These are phyloP conservation scores for Xerocomus spinulosus DNA, from an alignment of 768 basidiomycete species.

Conservation along the genomic window DNA sequence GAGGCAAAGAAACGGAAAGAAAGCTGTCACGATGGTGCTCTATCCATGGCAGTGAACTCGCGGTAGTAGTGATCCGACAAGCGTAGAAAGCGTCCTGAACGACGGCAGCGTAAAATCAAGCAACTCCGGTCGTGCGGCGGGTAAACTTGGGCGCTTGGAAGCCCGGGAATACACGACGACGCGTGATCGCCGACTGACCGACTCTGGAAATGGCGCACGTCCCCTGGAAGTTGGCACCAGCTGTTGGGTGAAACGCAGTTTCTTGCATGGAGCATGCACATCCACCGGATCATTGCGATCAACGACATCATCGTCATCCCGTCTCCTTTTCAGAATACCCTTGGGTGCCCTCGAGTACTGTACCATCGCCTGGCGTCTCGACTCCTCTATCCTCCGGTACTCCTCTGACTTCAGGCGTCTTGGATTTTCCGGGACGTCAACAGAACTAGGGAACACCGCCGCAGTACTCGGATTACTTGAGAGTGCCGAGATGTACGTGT, in stretches of 20 bases:
- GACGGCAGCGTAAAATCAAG: constrained; percentile 32
- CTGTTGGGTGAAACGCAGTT: constrained; percentile 19
- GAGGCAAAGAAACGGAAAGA: background rate
- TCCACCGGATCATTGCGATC: constrained; percentile 3
- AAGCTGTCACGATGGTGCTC: background rate
- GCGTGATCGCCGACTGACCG: constrained; percentile 17
- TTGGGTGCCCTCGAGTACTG: constrained; percentile 21
- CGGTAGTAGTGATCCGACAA: constrained; percentile 30
- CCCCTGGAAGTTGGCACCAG: constrained; percentile 2
- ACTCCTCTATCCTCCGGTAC: constrained; percentile 22
- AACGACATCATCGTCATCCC: constrained; percentile 17
- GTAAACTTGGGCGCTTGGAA: constrained; percentile 9
- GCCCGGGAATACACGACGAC: constrained; percentile 10
- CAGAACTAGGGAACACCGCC: constrained; percentile 12
- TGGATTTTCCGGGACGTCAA: constrained; percentile 16
- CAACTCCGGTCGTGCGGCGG: constrained; percentile 14
- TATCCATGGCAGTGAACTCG: constrained; percentile 23
- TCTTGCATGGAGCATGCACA: constrained; percentile 15
- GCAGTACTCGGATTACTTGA: constrained; percentile 9
- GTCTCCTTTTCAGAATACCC: constrained; percentile 27
- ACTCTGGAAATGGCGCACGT: constrained; percentile 14
- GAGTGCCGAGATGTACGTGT: constrained; percentile 25
- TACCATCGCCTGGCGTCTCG: constrained; percentile 26
- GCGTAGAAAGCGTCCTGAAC: constrained; percentile 28
- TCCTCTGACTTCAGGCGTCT: constrained; percentile 21